Evolutionary conservation across 371 early-diverging fungal genomes (phyloP).

Genomic region (Gilbertella persicaria): DNA sequence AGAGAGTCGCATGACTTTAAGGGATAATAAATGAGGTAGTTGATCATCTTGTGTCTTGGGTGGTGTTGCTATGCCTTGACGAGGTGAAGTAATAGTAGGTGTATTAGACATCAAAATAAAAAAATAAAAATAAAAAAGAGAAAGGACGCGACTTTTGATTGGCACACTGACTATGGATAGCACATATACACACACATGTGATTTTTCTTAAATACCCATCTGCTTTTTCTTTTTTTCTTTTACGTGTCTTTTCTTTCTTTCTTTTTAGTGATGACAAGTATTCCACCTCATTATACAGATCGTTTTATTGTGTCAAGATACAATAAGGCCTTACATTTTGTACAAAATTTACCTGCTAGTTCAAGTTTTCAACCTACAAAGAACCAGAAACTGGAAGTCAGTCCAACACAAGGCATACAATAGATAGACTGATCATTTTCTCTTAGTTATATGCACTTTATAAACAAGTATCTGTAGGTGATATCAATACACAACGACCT

Average conservation of each 20-base stretch:
- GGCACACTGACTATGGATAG: no score
- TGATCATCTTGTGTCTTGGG: slow-evolving; percentile 42
- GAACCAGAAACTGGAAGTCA: slow-evolving; percentile 43
- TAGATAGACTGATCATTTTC: neutral
- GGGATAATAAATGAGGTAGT: slow-evolving; percentile 70
- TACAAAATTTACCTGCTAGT: slow-evolving; percentile 34
- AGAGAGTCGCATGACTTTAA: slow-evolving; percentile 93
- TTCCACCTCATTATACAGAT: slow-evolving; percentile 30
- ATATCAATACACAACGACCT: slow-evolving; percentile 38
- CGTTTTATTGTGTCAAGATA: slow-evolving; percentile 30
- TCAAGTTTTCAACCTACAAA: slow-evolving; percentile 43
- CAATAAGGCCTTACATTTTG: slow-evolving; percentile 39
- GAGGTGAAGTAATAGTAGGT: slow-evolving; percentile 6
- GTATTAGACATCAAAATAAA: neutral
- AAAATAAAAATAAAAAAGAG: neutral
- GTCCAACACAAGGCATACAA: neutral
- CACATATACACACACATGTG: no score
- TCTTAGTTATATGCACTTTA: slow-evolving; percentile 47
- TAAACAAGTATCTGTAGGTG: slow-evolving; percentile 44
- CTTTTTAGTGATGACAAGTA: slow-evolving; percentile 14
- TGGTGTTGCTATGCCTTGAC: slow-evolving; percentile 5
- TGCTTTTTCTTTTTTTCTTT: slow-evolving; percentile 10
- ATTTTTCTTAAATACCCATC: neutral
- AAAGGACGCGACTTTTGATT: no score
- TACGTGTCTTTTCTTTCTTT: neutral